Base-by-base conservation (phyloP, 495 filamentous ascomycete species). In the Pseudoneurospora amorphoporcata region DNA sequence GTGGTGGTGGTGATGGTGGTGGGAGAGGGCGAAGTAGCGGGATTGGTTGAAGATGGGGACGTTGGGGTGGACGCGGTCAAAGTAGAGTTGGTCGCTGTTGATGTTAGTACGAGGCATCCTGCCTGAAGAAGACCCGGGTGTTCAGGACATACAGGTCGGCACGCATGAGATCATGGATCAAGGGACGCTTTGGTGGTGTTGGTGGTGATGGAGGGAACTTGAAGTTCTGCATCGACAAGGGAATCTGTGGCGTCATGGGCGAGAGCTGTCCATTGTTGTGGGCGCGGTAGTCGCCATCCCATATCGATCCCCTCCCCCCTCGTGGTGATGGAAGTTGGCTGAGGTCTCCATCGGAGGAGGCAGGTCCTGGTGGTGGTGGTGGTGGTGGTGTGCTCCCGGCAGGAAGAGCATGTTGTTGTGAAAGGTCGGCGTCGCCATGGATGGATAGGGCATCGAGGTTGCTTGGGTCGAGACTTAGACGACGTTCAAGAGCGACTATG, bases 1-100 rank as follows among this genome's bases (percentile, higher is more conserved):
- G 29, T n/a, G 35, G 53, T 7, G 53, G 53, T 61, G 6, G 35
- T 35, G n/a, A n/a, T n/a, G n/a, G n/a, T 75, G 76, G 23, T 72
- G 75, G 5, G 75, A 71, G 72, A 72, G 68, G 74, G 76, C 65
- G 23, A 78, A 77, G 39, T 80, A 80, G 6, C 75, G 73, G 3
- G 77, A 75, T 70, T 86, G 82, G 72, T 88, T 84, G 8, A 89
- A 76, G 14, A 89, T 86, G 3, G 87, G 87, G 2, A 84, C 78
- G 35, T 84, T 83, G 12, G 85, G 81, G 43, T 89, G 87, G 4
- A 88, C 85, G 39, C 87, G 82, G 61, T 89, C 87, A 72, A 89
- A 88, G 70, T 88, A 89, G 29, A 89, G 76, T 75, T 88, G 85
- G 65, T 89, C 86, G 61, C 83, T 86, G 16, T 69, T 19, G 45